phyloP scores from a whole-genome alignment of 1,284 basidiomycete genomes.

The Coniferiporia sulphurascens region DNA sequence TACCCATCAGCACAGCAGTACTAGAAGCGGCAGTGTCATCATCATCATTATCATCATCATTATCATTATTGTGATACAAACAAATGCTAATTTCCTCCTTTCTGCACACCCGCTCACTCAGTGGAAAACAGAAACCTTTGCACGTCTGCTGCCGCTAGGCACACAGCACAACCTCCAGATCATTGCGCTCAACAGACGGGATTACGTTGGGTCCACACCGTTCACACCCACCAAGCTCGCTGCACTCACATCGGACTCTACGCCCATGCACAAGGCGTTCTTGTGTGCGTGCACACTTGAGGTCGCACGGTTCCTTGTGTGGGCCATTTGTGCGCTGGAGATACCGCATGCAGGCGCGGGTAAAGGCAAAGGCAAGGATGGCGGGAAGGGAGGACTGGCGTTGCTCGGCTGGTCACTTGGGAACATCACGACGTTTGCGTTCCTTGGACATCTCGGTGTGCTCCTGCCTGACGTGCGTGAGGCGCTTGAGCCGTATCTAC shows the following conservation, averaged over 20 bases:
- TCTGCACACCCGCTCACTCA: no score
- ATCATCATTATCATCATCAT: neutral
- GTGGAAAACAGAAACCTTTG: conserved; percentile 18
- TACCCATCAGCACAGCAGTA: neutral
- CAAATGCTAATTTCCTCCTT: no score
- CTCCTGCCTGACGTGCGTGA: neutral
- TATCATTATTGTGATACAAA: neutral
- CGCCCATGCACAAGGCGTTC: conserved; percentile 8
- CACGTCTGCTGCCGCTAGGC: conserved; percentile 19
- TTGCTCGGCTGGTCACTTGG: conserved; percentile 18
- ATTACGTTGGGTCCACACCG: conserved; percentile 23
- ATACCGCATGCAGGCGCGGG: neutral
- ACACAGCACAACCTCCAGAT: conserved; percentile 21
- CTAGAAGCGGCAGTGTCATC: neutral
- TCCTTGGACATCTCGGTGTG: neutral
- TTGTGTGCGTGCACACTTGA: conserved; percentile 16
- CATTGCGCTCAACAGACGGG: conserved; percentile 23
- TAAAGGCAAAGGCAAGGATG: neutral
- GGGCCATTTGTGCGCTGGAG: conserved; percentile 9
- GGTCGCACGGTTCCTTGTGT: conserved; percentile 18
- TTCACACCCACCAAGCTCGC: conserved; percentile 20
- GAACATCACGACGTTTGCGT: conserved; percentile 13
- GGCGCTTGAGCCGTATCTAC: conserved; percentile 5
- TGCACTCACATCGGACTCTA: conserved; percentile 6
- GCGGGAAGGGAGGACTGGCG: neutral